phyloP scores from a whole-genome alignment of 2,329 filamentous ascomycete species.

The Shiraia sp. region DNA sequence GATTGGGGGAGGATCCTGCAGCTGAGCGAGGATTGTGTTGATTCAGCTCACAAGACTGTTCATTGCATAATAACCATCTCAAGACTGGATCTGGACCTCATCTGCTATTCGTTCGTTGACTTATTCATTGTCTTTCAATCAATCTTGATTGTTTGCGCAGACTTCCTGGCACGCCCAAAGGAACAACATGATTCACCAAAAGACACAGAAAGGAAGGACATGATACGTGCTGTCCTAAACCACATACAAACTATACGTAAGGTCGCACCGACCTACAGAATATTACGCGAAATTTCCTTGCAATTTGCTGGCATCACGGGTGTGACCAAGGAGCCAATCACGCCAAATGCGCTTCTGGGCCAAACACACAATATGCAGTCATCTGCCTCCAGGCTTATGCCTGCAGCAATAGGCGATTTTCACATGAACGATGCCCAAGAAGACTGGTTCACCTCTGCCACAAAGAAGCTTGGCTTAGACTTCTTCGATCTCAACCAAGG shows the following conservation, averaged over 20 bases:
- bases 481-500: conserved; percentile 22
- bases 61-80: conserved; percentile 20
- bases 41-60: conserved; percentile 27
- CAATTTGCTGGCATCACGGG: conserved; percentile 31
- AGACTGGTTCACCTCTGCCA: conserved; percentile 26
- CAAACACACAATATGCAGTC: conserved; percentile 1
- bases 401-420: conserved; percentile 10
- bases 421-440: conserved; percentile 20
- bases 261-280: conserved; percentile 25
- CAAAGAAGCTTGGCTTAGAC: conserved; percentile 21
- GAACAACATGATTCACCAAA: conserved; percentile 18
- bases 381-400: conserved; percentile 2
- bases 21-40: conserved; percentile 32
- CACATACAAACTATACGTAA: conserved; percentile 18
- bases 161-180: conserved; percentile 30
- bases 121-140: conserved; percentile 33
- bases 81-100: conserved; percentile 15
- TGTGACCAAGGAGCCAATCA: conserved; percentile 11
- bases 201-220: conserved; percentile 25
- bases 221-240: conserved; percentile 21
- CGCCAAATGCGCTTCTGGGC: neutral
- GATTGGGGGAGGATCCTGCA: conserved; percentile 16
- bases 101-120: conserved; percentile 26
- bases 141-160: conserved; percentile 28
- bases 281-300: conserved; percentile 22